phyloP scores from a whole-genome alignment of 1,139 yeast species.

The Candida mesenterica region DNA sequence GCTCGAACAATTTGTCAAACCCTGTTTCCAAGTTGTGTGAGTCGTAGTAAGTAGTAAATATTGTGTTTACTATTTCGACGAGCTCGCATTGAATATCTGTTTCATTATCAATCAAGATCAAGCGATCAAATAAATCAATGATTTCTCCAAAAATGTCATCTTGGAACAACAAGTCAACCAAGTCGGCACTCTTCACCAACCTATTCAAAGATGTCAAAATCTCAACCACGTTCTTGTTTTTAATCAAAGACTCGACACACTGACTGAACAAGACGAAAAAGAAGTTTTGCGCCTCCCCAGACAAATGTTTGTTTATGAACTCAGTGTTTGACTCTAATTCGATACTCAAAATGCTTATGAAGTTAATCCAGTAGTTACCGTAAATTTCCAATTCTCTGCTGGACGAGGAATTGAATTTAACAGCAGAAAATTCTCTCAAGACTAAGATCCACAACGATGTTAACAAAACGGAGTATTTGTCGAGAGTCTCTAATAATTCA shows the following conservation, averaged over 20 bases:
- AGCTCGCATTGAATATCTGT: constrained; percentile 51
- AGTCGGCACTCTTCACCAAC: constrained; percentile 55
- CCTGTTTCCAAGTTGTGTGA: constrained; percentile 32
- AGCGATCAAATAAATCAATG: constrained; percentile 71
- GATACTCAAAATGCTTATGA: constrained; percentile 73
- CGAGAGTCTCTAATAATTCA: constrained; percentile 44
- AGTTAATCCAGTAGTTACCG: constrained; percentile 72
- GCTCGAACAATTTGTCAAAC: constrained; percentile 79
- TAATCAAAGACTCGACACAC: constrained; percentile 72
- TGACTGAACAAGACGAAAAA: constrained; percentile 82
- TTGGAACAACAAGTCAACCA: constrained; percentile 61
- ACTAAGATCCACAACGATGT: constrained; percentile 79
- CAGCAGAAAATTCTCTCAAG: constrained; percentile 69
- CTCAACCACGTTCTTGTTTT: constrained; percentile 38
- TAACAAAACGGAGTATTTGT: constrained; percentile 57
- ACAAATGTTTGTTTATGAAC: constrained; percentile 44
- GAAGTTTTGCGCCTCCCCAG: constrained; percentile 69
- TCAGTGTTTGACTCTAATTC: constrained; percentile 53
- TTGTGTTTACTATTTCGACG: constrained; percentile 54
- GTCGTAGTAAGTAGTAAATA: constrained; percentile 35
- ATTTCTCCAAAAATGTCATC: constrained; percentile 75
- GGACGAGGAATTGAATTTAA: constrained; percentile 52
- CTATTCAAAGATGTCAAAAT: constrained; percentile 55
- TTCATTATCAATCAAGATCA: constrained; percentile 59
- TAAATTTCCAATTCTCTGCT: constrained; percentile 57